Percentiles rank a stretch among this genome's conserved stretches.
Conservation (phyloP, 108 stramenopile species). For the Nannochloropsis oceanica region DNA sequence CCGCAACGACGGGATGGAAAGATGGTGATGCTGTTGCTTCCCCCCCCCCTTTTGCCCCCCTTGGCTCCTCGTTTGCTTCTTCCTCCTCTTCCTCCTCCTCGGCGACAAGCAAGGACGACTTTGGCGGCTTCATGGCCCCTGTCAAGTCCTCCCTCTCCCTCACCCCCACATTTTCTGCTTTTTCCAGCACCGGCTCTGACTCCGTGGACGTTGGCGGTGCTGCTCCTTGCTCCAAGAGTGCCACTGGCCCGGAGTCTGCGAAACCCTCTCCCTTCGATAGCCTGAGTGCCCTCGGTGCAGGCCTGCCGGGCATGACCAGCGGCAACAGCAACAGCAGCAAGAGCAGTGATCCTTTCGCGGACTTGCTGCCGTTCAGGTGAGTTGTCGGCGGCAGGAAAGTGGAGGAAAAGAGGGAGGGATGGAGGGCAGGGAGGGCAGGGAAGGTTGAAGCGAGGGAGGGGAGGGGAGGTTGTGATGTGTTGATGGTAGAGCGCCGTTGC, state of each 20-base stretch:
- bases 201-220: background rate
- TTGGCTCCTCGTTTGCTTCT: background rate
- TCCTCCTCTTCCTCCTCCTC: background rate
- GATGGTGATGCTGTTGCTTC: background rate
- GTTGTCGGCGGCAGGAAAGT: background rate
- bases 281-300: background rate
- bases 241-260: background rate
- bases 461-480: no score
- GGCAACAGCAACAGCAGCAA: background rate
- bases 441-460: no score
- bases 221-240: background rate
- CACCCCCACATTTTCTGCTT: background rate
- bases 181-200: background rate
- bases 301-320: background rate
- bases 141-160: background rate
- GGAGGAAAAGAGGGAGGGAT: background rate
- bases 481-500: no score
- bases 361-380: background rate
- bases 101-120: background rate
- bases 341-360: background rate
- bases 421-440: no score
- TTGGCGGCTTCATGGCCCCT: background rate
- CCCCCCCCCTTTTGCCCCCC: background rate
- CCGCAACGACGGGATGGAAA: background rate
- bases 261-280: background rate